Base-by-base conservation (phyloP, 768 basidiomycete species). In the Kwoniella bestiolae region DNA sequence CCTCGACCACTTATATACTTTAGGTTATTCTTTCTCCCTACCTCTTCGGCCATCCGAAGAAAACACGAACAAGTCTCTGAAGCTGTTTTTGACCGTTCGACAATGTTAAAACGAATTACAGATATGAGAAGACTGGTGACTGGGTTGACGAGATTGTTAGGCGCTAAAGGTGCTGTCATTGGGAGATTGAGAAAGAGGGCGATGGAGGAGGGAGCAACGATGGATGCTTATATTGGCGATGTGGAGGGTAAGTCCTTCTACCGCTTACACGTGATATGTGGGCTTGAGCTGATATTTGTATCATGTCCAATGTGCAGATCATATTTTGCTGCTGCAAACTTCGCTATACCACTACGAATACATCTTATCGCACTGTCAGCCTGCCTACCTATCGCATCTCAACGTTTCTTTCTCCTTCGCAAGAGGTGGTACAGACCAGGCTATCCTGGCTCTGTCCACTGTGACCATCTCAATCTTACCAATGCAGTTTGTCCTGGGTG, bases 151-250 rank as follows among this genome's bases (percentile, higher is more conserved):
- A 84, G 93, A 31, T 81, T 94, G 47, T 82, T 96, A 34, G 89
- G 87, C 0, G 85, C 89, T 23, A 96, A 96, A 81, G 87, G 86
- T 5, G 90, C 94, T 77, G 90, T 97, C 6, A 84, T 94, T 32
- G 85, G 88, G 2, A 88, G 90, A 71, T 83, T 94, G 60, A 84
- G 87, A 71, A 94, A 95, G 79, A 84, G 94, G 18, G 83, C 92
- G 1, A 79, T 62, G 51, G 78, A 80, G 86, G 58, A 86, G 78
- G 67, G 78, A 72, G 65, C 71, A 23, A 91, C 92, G 68, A 86
- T 95, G 25, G 88, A 87, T 11, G 90, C 93, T 2, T 92, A 95
- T 77, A 86, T 94, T 82, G 91, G 91, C 25, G 94, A 97, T 79
- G 86, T 97, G 1, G 91, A 94, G 83, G 94, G 94, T 92, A 69